phyloP scores from a whole-genome alignment of 2,329 filamentous ascomycete genomes.

The Aureobasidium mangrovei region DNA sequence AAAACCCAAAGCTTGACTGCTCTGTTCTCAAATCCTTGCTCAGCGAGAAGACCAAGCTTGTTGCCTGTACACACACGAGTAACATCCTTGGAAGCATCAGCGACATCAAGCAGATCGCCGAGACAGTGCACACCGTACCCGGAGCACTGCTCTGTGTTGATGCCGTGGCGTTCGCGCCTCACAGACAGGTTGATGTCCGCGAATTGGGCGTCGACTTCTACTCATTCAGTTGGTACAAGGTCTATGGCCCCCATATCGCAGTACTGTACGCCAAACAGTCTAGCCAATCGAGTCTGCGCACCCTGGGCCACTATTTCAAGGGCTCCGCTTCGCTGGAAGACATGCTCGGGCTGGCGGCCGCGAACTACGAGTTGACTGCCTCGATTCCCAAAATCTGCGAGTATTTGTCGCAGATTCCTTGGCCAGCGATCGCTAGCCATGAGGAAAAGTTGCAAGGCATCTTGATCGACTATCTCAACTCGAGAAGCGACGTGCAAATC shows the following conservation, averaged over 20 bases:
- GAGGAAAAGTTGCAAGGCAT: conserved; percentile 52
- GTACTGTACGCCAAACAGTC: conserved; percentile 56
- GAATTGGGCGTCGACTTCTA: conserved; percentile 66
- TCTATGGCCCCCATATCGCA: conserved; percentile 68
- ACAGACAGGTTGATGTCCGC: conserved; percentile 60
- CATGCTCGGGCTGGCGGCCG: conserved; percentile 59
- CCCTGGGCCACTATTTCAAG: conserved; percentile 63
- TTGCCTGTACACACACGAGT: conserved; percentile 64
- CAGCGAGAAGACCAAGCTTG: conserved; percentile 55
- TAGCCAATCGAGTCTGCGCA: conserved; percentile 48
- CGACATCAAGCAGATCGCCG: conserved; percentile 49
- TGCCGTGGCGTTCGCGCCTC: conserved; percentile 67
- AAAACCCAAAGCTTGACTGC: conserved; percentile 51
- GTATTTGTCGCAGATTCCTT: conserved; percentile 41
- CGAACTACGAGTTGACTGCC: conserved; percentile 61
- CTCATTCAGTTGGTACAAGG: conserved; percentile 72
- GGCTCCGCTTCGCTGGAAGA: conserved; percentile 47
- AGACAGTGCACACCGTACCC: conserved; percentile 43
- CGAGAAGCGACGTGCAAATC: conserved; percentile 46
- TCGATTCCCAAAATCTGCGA: conserved; percentile 51
- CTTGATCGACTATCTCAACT: conserved; percentile 51
- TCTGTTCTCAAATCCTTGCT: conserved; percentile 52
- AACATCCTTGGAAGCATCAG: conserved; percentile 68
- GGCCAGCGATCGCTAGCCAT: conserved; percentile 47
- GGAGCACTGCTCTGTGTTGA: conserved; percentile 61